Percentiles rank a stretch among this genome's conserved stretches.
These are phyloP conservation scores for Trifolium subterraneum DNA, from an alignment of 306 rosid species.

Conservation along the genomic window DNA sequence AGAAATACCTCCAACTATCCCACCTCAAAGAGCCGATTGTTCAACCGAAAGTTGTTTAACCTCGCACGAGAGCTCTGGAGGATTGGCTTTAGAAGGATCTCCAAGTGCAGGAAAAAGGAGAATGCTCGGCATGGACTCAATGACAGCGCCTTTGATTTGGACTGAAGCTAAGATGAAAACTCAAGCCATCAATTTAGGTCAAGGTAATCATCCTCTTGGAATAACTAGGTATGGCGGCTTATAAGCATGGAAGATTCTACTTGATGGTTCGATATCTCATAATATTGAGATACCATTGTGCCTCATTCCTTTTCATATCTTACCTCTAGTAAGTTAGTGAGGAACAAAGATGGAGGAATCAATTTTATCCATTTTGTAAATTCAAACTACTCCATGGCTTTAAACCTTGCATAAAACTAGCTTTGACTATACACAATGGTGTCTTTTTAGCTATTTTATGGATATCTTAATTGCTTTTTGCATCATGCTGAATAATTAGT, in stretches of 20 bases:
- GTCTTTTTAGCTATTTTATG: slow-evolving; percentile 37
- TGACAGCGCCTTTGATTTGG: slow-evolving; percentile 75
- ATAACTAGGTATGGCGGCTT: slow-evolving; percentile 67
- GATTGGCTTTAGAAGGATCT: slow-evolving; percentile 76
- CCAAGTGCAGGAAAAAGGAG: slow-evolving; percentile 64
- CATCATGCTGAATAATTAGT: slow-evolving; percentile 33
- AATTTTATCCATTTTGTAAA: slow-evolving; percentile 60
- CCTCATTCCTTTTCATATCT: slow-evolving; percentile 41
- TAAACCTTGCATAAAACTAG: slow-evolving; percentile 42
- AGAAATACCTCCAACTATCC: slow-evolving; percentile 59
- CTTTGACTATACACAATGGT: slow-evolving; percentile 29
- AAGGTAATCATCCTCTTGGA: slow-evolving; percentile 62
- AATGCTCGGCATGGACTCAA: slow-evolving; percentile 64
- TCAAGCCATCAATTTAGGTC: slow-evolving; percentile 69
- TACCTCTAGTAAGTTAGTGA: slow-evolving; percentile 48
- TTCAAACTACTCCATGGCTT: slow-evolving; percentile 48
- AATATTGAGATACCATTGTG: slow-evolving; percentile 33
- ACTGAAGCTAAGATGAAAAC: slow-evolving; percentile 74
- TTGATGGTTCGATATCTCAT: slow-evolving; percentile 42
- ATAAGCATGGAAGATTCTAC: slow-evolving; percentile 48
- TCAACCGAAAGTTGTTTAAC: slow-evolving; percentile 97
- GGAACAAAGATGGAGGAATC: slow-evolving; percentile 47
- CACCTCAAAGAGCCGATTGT: slow-evolving; percentile 79
- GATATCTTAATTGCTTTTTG: slow-evolving; percentile 32
- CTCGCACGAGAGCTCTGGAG: slow-evolving; percentile 84